phyloP scores from a whole-genome alignment of 2,329 filamentous ascomycete genomes.

The Venturia carpophila region DNA sequence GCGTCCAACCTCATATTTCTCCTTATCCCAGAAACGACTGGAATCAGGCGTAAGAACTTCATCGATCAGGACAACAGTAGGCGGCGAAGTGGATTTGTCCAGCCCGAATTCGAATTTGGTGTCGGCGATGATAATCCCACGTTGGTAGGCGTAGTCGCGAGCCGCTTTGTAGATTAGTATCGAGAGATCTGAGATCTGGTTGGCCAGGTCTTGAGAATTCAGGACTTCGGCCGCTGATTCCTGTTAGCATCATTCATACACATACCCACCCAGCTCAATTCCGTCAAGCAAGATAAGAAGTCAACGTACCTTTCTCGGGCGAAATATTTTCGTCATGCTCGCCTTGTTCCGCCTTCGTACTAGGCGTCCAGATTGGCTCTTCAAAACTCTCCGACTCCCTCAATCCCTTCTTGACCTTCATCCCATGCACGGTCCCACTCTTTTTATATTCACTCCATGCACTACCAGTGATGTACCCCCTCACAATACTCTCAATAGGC shows the following conservation, averaged over 20 bases:
- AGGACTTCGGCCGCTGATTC: slow-evolving; percentile 49
- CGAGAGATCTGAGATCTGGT: slow-evolving; percentile 56
- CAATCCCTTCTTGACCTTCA: slow-evolving; percentile 59
- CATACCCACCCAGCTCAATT: background rate
- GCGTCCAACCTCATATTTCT: slow-evolving; percentile 62
- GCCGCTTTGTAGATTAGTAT: slow-evolving; percentile 54
- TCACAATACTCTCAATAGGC: slow-evolving; percentile 76
- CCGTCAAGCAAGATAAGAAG: background rate
- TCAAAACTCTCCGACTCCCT: slow-evolving; percentile 63
- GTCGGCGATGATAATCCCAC: slow-evolving; percentile 69
- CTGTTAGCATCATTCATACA: background rate
- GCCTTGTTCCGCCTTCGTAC: slow-evolving; percentile 75
- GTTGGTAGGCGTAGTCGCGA: slow-evolving; percentile 53
- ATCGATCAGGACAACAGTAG: slow-evolving; percentile 61
- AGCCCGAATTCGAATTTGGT: slow-evolving; percentile 73
- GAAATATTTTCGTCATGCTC: slow-evolving; percentile 81
- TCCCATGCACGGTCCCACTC: slow-evolving; percentile 71
- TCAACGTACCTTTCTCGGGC: slow-evolving; percentile 50
- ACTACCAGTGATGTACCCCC: slow-evolving; percentile 80
- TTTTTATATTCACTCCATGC: slow-evolving; percentile 74
- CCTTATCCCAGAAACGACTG: slow-evolving; percentile 78
- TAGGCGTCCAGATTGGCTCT: slow-evolving; percentile 67
- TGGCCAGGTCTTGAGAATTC: slow-evolving; percentile 53
- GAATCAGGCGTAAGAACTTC: slow-evolving; percentile 72
- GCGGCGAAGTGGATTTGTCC: slow-evolving; percentile 51